phyloP scores from a whole-genome alignment of 306 rosid genomes.

The Cucumis sativus region Cucumber_9930_V3 NC_026660.2:6680001-6680500 shows the following conservation, averaged over 20 bases:
- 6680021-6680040: slow-evolving; percentile 96
- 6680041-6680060: slow-evolving; percentile 99
- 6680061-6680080: slow-evolving; percentile 99
- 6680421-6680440: not conserved
- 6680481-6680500: not conserved
- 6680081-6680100: slow-evolving; percentile 75
- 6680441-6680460: not conserved
- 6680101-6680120: slow-evolving; percentile 11
- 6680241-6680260: slow-evolving; percentile 95
- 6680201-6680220: slow-evolving; percentile 97
- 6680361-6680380: not conserved
- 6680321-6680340: slow-evolving; percentile 85
- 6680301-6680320: slow-evolving; percentile 97
- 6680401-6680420: not conserved
- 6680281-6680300: slow-evolving; percentile 80
- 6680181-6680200: slow-evolving; percentile 67
- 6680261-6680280: slow-evolving; percentile 93
- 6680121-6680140: not conserved
- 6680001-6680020: slow-evolving; percentile 87
- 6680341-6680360: slow-evolving; percentile 74
- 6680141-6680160: slow-evolving; percentile 13
- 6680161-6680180: slow-evolving; percentile 9
- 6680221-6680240: slow-evolving; percentile 90
- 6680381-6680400: not conserved
- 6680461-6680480: not conserved